Percentiles rank a stretch among this genome's conserved stretches.
phyloP scores from a whole-genome alignment of 176 grass and related monocot genomes.

The Lolium perenne region DNA sequence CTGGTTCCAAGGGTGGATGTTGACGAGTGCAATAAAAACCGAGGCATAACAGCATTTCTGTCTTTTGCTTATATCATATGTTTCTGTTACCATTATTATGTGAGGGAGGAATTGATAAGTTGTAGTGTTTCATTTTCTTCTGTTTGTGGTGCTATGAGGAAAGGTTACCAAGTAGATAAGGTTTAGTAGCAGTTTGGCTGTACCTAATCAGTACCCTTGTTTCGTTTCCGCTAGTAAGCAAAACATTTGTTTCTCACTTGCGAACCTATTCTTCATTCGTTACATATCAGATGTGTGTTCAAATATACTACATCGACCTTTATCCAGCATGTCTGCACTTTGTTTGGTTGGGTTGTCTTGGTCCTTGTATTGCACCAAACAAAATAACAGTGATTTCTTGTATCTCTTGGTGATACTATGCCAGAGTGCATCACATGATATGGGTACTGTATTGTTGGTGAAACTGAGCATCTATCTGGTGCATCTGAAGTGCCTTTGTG shows the following conservation, averaged over 20 bases:
- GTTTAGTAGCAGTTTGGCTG: constrained; percentile 43
- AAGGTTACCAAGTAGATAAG: constrained; percentile 47
- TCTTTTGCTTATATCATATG: constrained; percentile 53
- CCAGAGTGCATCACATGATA: too few species aligned
- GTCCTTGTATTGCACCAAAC: too few species aligned
- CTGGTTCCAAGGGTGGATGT: constrained; percentile 39
- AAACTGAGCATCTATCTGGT: too few species aligned
- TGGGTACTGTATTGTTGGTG: too few species aligned
- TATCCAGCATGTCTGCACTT: neutral
- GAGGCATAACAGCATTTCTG: constrained; percentile 44
- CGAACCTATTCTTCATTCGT: neutral
- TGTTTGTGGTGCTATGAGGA: constrained; percentile 38
- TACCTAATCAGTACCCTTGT: constrained; percentile 40
- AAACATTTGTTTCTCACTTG: constrained; percentile 11
- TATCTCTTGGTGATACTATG: too few species aligned
- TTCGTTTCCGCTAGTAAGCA: constrained; percentile 33
- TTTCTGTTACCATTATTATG: constrained; percentile 48
- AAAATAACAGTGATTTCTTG: too few species aligned
- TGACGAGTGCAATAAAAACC: constrained; percentile 45
- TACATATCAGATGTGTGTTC: neutral
- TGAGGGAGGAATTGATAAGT: constrained; percentile 42
- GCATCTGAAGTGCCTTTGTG: too few species aligned
- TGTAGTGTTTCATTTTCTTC: constrained; percentile 41
- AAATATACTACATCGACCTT: neutral
- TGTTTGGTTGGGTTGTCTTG: neutral